A percentile compares a stretch with the other conserved stretches of the same genome.
Evolutionary conservation across 2,329 filamentous ascomycete species (phyloP).

Genomic region (Penicillium sclerotiorum): DNA sequence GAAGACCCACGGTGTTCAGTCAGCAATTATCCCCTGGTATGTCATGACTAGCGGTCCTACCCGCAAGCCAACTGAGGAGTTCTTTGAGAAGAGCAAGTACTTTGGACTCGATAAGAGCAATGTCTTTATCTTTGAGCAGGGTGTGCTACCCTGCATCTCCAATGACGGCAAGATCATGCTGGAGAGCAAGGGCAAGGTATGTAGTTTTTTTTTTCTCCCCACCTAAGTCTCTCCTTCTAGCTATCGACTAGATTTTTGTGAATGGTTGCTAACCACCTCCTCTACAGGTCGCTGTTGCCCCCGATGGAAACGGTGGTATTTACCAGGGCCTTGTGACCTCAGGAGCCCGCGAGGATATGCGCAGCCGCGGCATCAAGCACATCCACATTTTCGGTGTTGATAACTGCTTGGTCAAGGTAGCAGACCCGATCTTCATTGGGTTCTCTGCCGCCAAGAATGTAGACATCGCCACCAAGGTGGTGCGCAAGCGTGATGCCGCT

Average conservation of each 20-base stretch:
- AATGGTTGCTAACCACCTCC: too few relatives aligned
- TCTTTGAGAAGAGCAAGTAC: conserved; percentile 86
- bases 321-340: conserved; percentile 86
- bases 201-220: too few relatives aligned
- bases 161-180: conserved; percentile 97
- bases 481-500: conserved; percentile 94
- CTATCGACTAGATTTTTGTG: too few relatives aligned
- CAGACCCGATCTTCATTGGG: conserved; percentile 92
- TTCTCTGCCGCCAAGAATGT: conserved; percentile 86
- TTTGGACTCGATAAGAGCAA: conserved; percentile 87
- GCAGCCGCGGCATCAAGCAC: conserved; percentile 85
- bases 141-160: conserved; percentile 92
- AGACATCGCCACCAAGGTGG: conserved; percentile 98
- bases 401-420: conserved; percentile 99
- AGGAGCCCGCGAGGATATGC: conserved; percentile 84
- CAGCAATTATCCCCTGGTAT: conserved; percentile 87
- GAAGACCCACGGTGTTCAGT: conserved; percentile 64
- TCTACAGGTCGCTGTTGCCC: conserved; percentile 89
- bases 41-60: conserved; percentile 99
- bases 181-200: conserved; percentile 79
- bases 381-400: conserved; percentile 98
- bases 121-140: conserved; percentile 93
- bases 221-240: too few relatives aligned
- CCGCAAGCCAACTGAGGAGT: conserved; percentile 84
- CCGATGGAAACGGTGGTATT: conserved; percentile 95